A percentile compares a stretch with the other conserved stretches of the same genome.
phyloP scores from a whole-genome alignment of 2,329 filamentous ascomycete species.

The Falciphora oryzae region DNA sequence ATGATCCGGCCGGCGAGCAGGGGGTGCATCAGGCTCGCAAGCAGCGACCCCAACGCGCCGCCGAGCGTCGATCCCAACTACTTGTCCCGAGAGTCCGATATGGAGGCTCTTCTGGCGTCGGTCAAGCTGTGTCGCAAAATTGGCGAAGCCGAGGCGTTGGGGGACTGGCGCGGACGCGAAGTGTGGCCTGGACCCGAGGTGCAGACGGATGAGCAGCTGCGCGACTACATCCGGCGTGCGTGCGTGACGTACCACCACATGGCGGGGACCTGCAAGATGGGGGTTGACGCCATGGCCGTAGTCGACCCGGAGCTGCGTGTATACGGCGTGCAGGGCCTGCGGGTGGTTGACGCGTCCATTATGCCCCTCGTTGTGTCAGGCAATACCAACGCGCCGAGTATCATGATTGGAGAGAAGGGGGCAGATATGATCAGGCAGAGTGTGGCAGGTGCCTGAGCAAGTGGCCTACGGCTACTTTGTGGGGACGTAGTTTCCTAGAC shows the following conservation, averaged over 20 bases:
- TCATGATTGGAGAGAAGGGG: no score
- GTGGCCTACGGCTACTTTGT: no score
- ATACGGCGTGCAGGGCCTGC: conserved; percentile 16
- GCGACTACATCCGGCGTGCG: background rate
- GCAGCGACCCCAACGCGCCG: conserved; percentile 17
- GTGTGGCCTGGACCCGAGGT: conserved; percentile 1
- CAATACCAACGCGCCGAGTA: no score
- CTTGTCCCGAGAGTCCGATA: conserved; percentile 11
- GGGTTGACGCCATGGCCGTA: conserved; percentile 16
- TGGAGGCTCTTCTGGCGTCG: background rate
- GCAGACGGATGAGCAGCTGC: conserved; percentile 8
- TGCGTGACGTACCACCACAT: conserved; percentile 18
- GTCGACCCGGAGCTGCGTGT: conserved; percentile 17
- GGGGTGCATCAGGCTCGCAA: conserved; percentile 19
- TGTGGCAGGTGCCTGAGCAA: no score
- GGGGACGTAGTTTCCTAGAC: no score
- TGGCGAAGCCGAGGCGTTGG: no score
- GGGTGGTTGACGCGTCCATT: conserved; percentile 18
- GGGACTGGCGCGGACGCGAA: background rate
- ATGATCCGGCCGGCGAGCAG: background rate
- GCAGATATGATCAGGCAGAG: no score
- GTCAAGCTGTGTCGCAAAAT: background rate
- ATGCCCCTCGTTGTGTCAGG: conserved; percentile 14
- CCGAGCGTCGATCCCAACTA: conserved; percentile 21
- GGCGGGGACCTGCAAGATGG: conserved; percentile 27